Evolutionary conservation across 805 yeast genomes (phyloP).

Genomic region (Pichia scutulata): DNA sequence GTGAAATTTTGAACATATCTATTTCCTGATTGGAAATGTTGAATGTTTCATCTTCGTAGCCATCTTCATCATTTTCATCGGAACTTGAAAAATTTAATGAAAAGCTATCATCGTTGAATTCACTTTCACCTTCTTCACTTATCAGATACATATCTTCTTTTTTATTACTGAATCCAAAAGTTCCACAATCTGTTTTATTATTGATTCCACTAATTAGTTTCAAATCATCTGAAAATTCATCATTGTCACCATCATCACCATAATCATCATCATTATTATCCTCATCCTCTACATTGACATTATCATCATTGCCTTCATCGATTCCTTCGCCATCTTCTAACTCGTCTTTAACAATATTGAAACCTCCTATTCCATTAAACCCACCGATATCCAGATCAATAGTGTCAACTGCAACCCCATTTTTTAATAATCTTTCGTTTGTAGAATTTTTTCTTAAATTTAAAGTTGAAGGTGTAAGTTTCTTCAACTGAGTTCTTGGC

Average conservation of each 20-base stretch:
- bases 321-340: neutral
- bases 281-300: constrained; percentile 5
- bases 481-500: constrained; percentile 4
- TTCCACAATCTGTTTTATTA: constrained; percentile 8
- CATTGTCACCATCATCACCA: neutral
- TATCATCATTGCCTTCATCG: neutral
- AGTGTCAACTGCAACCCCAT: neutral
- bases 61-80: constrained; percentile 12
- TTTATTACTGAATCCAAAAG: neutral
- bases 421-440: constrained; percentile 25
- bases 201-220: constrained; percentile 7
- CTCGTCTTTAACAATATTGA: neutral
- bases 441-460: constrained; percentile 15
- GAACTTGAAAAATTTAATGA: constrained; percentile 7
- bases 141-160: neutral
- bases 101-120: constrained; percentile 8
- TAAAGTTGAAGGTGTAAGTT: constrained; percentile 12
- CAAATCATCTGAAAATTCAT: neutral
- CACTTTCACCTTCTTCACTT: constrained; percentile 10
- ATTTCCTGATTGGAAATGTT: constrained; percentile 20
- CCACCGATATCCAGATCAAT: constrained; percentile 1
- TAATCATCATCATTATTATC: neutral
- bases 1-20: constrained; percentile 20
- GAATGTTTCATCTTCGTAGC: constrained; percentile 11
- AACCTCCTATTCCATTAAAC: neutral